These are phyloP conservation scores for Gossypium schwendimanii DNA, from an alignment of 441 rosid species.

Conservation along the genomic window DNA sequence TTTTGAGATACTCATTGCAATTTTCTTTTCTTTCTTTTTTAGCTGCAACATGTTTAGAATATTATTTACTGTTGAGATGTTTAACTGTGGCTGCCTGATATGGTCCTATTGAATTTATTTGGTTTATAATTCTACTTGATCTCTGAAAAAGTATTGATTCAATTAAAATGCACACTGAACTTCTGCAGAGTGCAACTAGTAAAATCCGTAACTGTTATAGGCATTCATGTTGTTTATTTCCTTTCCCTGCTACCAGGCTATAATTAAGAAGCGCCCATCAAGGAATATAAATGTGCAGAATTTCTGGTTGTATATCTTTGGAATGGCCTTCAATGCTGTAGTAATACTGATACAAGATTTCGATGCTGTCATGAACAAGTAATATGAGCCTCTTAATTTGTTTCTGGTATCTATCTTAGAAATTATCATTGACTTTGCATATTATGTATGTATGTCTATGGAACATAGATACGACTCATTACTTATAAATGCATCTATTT, in stretches of 20 bases:
- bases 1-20: slow-evolving; percentile 9
- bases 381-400: slow-evolving; percentile 22
- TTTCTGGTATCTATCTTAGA: not conserved
- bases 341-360: slow-evolving; percentile 87
- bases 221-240: not conserved
- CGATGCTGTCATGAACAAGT: slow-evolving; percentile 80
- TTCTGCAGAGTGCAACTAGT: not conserved
- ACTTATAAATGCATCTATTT: not conserved
- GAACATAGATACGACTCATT: not conserved
- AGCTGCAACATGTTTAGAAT: not conserved
- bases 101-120: not conserved
- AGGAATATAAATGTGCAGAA: slow-evolving; percentile 93
- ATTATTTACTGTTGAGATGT: not conserved
- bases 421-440: not conserved
- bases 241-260: slow-evolving; percentile 56
- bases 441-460: not conserved
- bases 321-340: slow-evolving; percentile 89
- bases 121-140: not conserved
- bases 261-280: slow-evolving; percentile 81
- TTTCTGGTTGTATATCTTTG: slow-evolving; percentile 87
- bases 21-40: not conserved
- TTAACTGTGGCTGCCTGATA: slow-evolving; percentile 2
- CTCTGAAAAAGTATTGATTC: not conserved
- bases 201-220: not conserved
- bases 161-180: not conserved